A percentile compares a stretch with the other conserved stretches of the same genome.
Conservation (phyloP, 768 basidiomycete genomes). For the Wakefieldia striispora region DNA sequence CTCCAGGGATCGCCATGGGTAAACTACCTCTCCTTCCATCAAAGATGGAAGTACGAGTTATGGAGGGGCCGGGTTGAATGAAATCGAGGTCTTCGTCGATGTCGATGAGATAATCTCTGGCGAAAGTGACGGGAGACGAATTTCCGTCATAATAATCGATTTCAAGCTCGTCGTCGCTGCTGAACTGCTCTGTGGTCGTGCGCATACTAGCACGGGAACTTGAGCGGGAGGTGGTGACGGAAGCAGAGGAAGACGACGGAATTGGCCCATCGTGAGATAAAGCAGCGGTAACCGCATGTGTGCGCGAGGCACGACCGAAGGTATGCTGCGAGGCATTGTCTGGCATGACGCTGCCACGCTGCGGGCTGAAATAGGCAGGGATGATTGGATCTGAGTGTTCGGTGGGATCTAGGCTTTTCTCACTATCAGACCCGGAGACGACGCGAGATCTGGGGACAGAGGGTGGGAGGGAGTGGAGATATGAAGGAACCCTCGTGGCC, state of each 20-base stretch:
- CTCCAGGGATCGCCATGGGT: constrained; percentile 58
- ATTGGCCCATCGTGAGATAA: constrained; percentile 25
- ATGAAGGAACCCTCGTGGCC: constrained; percentile 2
- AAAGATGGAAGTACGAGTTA: constrained; percentile 16
- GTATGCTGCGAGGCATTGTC: constrained; percentile 51
- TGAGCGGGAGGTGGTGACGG: constrained; percentile 37
- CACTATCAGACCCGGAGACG: constrained; percentile 26
- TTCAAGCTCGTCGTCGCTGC: constrained; percentile 48
- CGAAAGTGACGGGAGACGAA: constrained; percentile 37
- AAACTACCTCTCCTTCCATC: constrained; percentile 50
- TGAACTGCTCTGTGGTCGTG: constrained; percentile 37
- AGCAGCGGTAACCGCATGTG: constrained; percentile 20
- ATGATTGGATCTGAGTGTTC: constrained; percentile 31
- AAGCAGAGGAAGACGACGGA: constrained; percentile 45
- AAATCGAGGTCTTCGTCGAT: constrained; percentile 31
- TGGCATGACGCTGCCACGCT: constrained; percentile 26
- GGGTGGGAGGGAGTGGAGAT: neutral
- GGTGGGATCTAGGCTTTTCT: constrained; percentile 38
- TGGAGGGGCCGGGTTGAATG: constrained; percentile 25
- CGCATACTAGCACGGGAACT: constrained; percentile 33
- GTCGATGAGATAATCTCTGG: constrained; percentile 41
- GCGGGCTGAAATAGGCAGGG: constrained; percentile 18
- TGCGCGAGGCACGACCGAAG: constrained; percentile 43
- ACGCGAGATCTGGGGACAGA: constrained; percentile 4
- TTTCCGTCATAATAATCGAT: constrained; percentile 38